Evolutionary conservation across 176 grass and related monocot species (phyloP), one percentile per base, ranked within the genome.

Genomic region (Cocos nucifera): DNA sequence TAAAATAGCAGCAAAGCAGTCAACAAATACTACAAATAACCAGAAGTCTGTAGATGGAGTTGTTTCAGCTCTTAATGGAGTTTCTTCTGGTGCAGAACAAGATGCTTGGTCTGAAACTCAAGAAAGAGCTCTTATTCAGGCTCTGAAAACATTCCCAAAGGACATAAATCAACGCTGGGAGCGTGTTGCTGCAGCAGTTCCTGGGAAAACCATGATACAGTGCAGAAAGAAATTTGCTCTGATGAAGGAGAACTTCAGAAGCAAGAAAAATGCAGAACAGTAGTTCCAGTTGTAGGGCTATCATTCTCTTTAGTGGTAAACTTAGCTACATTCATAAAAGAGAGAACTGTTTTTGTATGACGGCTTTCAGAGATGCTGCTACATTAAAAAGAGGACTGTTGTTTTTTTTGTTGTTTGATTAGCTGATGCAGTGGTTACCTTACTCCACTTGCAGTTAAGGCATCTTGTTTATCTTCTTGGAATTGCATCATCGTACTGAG

Each of bases 141-240:
- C 93, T 16, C 69, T 98, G 22, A 98, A 89, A 69, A 66, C 93
- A n/a, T 98, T 98, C 21, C 87, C 93, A 7, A 98, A 98, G 76
- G 93, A 98, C 57, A 84, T 62, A 35, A 88, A 53, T 72, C 93
- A 98, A 77, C 86, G 93, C 51, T 98, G 93, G 93, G 93, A 98
- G 73, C 85, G 93, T 48, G 93, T 98, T 20, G 75, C 93, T 67
- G 79, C 93, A 64, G 81, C 93, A 58, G 93, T 98, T 22, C 93
- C 87, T 6, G 93, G 93, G 19, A 98, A 92, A 82, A 98, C 93
- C 14, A 49, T 98, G 63, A 52, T 88, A 63, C 93, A 98, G 53
- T 98, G 93, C 79, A 98, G 83, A 77, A 98, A 88, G 72, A 98
- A 98, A 67, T 83, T 98, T 86, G 20, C 79, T 0, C 49, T 70